Evolutionary conservation across 768 basidiomycete genomes (phyloP), one percentile per base, ranked within the genome.

Genomic region (Rhodosporidiobolus odoratus): DNA sequence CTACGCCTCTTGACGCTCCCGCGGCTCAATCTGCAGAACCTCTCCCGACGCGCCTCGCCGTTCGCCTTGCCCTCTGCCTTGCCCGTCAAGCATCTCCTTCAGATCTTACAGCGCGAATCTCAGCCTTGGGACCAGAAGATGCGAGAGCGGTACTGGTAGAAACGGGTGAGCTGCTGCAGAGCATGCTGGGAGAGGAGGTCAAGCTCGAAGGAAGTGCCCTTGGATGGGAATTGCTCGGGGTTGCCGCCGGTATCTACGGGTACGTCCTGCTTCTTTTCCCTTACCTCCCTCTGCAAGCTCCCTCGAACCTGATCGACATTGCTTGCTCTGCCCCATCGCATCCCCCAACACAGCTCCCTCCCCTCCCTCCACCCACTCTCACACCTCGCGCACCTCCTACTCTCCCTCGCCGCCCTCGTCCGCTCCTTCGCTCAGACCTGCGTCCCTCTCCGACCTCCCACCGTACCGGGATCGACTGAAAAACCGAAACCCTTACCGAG

Each of bases 151-250:
- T 52, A 35, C 19, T 50, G 32, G 38, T 27, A 2, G 25, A 53
- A 37, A 23, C 58, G 9, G 27, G 34, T 6, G 21, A 37, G 19
- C 41, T 52, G 41, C 43, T 69, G 6, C 27, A 35, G 17, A 16
- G 16, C 15, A 63, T 69, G 58, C 13, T 65, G 0, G 58, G 48
- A 1, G 47, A 41, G 9, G 27, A 23, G 6, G 35, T 15, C 3
- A 27, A 21, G 41, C 50, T 69, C n/a, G 57, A 64, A 27, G 50
- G 47, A 3, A 60, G 35, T 1, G 53, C 68, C 1, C 27, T 69
- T 6, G 41, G 52, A 16, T 30, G 53, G 30, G 68, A 69, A 43
- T 41, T 64, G 16, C 62, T 69, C 27, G 68, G 62, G 16, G 50
- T 65, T 12, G 34, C 50, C 2, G 4, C 30, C 0, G 47, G 30